phyloP scores from a whole-genome alignment of 805 yeast genomes.

The Lachancea kluyveri region DNA sequence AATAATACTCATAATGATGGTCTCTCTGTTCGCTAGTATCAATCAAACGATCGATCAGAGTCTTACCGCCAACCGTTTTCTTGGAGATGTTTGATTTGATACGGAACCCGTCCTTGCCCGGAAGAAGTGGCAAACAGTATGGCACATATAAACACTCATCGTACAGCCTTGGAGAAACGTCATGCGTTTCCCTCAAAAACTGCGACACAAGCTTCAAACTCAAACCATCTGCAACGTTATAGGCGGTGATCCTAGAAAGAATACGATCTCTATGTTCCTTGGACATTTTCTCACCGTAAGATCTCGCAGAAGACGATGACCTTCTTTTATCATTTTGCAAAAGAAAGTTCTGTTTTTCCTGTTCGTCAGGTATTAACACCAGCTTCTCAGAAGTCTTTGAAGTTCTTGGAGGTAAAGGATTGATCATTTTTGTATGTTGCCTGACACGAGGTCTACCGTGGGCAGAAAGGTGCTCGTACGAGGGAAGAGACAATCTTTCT shows the following conservation, averaged over 20 bases:
- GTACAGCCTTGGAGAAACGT: slow-evolving; percentile 78
- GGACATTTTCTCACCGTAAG: slow-evolving; percentile 48
- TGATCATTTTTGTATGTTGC: slow-evolving; percentile 19
- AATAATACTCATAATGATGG: slow-evolving; percentile 85
- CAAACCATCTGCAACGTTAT: slow-evolving; percentile 80
- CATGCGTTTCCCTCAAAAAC: slow-evolving; percentile 65
- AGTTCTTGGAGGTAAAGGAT: slow-evolving; percentile 50
- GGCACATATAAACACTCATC: slow-evolving; percentile 94
- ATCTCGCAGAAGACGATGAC: slow-evolving; percentile 15
- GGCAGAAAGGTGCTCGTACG: slow-evolving; percentile 20
- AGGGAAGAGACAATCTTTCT: slow-evolving; percentile 36
- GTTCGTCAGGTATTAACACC: slow-evolving; percentile 69
- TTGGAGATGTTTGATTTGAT: slow-evolving; percentile 56
- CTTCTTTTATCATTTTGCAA: slow-evolving; percentile 3
- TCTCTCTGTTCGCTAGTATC: slow-evolving; percentile 80
- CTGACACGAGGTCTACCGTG: slow-evolving; percentile 14
- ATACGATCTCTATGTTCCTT: slow-evolving; percentile 44
- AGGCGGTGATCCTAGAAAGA: slow-evolving; percentile 84
- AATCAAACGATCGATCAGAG: slow-evolving; percentile 67
- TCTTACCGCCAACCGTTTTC: slow-evolving; percentile 35
- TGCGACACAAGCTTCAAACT: slow-evolving; percentile 55
- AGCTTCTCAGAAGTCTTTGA: slow-evolving; percentile 81
- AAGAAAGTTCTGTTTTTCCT: slow-evolving; percentile 1
- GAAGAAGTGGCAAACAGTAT: slow-evolving; percentile 76
- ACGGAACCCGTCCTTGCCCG: slow-evolving; percentile 75